phyloP scores from a whole-genome alignment of 1,284 basidiomycete genomes.

The Polyporus tsugae region DNA sequence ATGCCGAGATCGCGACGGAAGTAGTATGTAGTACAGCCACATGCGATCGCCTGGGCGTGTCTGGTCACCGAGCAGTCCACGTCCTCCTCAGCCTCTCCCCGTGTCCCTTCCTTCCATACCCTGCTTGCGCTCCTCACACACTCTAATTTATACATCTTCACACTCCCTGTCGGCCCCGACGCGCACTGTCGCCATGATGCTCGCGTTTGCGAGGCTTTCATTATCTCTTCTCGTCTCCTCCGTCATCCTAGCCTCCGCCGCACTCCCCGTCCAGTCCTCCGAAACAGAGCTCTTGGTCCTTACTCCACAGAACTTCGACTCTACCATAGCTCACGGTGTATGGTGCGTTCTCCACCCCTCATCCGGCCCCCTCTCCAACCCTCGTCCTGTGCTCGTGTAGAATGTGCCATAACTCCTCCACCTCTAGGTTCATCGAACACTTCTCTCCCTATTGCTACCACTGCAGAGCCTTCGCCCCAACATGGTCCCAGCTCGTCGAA shows the following conservation, averaged over 20 bases:
- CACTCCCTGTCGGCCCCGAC: slow-evolving; percentile 7
- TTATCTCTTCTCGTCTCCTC: slow-evolving; percentile 45
- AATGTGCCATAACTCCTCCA: neutral
- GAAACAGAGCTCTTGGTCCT: slow-evolving; percentile 47
- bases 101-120: neutral
- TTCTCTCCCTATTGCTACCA: slow-evolving; percentile 86
- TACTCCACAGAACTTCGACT: slow-evolving; percentile 72
- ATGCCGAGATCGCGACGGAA: no score
- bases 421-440: slow-evolving; percentile 70
- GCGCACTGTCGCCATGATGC: slow-evolving; percentile 35
- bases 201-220: slow-evolving; percentile 38
- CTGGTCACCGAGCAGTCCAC: neutral
- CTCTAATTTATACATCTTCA: slow-evolving; percentile 11
- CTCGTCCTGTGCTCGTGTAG: neutral
- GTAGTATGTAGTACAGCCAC: neutral
- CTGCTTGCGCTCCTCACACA: neutral
- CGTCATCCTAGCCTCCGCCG: slow-evolving; percentile 44
- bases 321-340: slow-evolving; percentile 64
- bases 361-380: neutral
- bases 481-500: slow-evolving; percentile 79
- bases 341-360: slow-evolving; percentile 57
- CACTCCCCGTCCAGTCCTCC: slow-evolving; percentile 49
- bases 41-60: neutral
- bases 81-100: neutral
- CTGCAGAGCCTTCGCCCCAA: slow-evolving; percentile 81